phyloP scores from a whole-genome alignment of 2,329 filamentous ascomycete genomes.

The Monilinia fructicola region DNA sequence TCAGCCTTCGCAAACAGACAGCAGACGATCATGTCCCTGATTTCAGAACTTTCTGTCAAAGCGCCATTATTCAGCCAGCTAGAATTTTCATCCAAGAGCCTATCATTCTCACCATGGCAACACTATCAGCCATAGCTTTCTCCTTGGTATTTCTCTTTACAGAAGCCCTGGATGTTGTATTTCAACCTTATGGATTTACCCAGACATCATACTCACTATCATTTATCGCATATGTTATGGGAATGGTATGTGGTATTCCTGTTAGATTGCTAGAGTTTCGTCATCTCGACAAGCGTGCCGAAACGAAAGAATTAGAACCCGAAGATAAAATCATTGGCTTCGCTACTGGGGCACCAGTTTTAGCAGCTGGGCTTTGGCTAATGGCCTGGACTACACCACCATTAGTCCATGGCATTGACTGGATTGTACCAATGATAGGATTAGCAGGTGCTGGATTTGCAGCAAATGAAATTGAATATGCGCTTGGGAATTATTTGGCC shows the following conservation, averaged over 20 bases:
- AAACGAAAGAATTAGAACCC: constrained; percentile 35
- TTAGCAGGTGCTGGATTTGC: constrained; percentile 49
- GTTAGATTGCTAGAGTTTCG: constrained; percentile 46
- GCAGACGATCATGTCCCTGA: constrained; percentile 44
- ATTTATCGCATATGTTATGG: constrained; percentile 45
- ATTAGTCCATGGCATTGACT: constrained; percentile 38
- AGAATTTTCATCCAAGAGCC: constrained; percentile 49
- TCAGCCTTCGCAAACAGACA: constrained; percentile 39
- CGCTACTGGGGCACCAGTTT: constrained; percentile 45
- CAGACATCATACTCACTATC: constrained; percentile 42
- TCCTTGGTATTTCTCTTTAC: constrained; percentile 52
- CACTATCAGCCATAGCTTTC: constrained; percentile 47
- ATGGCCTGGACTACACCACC: constrained; percentile 52
- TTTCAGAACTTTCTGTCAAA: constrained; percentile 42
- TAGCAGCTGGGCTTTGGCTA: constrained; percentile 47
- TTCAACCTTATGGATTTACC: constrained; percentile 42
- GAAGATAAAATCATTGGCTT: constrained; percentile 53
- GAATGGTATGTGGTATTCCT: constrained; percentile 45
- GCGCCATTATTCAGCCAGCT: constrained; percentile 45
- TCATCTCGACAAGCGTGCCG: constrained; percentile 34
- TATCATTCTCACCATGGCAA: constrained; percentile 46
- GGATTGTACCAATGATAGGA: constrained; percentile 45
- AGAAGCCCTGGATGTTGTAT: constrained; percentile 46
- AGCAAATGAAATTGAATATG: constrained; percentile 47
- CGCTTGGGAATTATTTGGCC: constrained; percentile 46